These are phyloP conservation scores for Exutisphaerella laricina DNA, from an alignment of 2,329 filamentous ascomycete species.

Conservation along the genomic window DNA sequence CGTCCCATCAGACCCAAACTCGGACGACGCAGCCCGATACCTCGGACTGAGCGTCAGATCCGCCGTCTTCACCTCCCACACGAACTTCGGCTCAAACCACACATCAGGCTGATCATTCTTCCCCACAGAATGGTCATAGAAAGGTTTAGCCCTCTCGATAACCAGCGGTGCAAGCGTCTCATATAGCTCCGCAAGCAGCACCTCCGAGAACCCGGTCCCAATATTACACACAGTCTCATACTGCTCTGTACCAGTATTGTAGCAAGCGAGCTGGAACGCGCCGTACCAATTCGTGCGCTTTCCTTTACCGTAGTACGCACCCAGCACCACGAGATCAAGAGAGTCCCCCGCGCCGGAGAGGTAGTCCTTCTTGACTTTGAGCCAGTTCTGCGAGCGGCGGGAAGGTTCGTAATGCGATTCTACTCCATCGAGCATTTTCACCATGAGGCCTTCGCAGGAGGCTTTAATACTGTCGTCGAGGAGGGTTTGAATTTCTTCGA, in stretches of 20 bases:
- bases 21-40: slow-evolving; percentile 84
- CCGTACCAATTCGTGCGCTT: slow-evolving; percentile 96
- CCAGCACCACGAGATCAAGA: slow-evolving; percentile 90
- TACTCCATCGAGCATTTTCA: slow-evolving; percentile 93
- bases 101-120: slow-evolving; percentile 94
- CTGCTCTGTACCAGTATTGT: slow-evolving; percentile 70
- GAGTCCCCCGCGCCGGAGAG: slow-evolving; percentile 90
- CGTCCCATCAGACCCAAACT: slow-evolving; percentile 58
- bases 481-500: slow-evolving; percentile 89
- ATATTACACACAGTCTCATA: slow-evolving; percentile 99
- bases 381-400: slow-evolving; percentile 95
- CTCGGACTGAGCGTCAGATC: slow-evolving; percentile 88
- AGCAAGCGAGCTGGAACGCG: slow-evolving; percentile 90
- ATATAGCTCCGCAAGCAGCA: slow-evolving; percentile 84
- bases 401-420: slow-evolving; percentile 95
- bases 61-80: slow-evolving; percentile 97
- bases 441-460: slow-evolving; percentile 96
- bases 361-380: slow-evolving; percentile 99
- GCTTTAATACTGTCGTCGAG: slow-evolving; percentile 93
- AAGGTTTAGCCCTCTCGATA: slow-evolving; percentile 89
- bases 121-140: slow-evolving; percentile 79
- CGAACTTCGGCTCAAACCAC: slow-evolving; percentile 91
- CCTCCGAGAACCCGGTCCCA: slow-evolving; percentile 92
- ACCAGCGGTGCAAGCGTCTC: slow-evolving; percentile 65
- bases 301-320: slow-evolving; percentile 88